Evolutionary conservation across 1,284 basidiomycete genomes (phyloP), one percentile per base, ranked within the genome.

Genomic region (Ceratobasidium sp.): DNA sequence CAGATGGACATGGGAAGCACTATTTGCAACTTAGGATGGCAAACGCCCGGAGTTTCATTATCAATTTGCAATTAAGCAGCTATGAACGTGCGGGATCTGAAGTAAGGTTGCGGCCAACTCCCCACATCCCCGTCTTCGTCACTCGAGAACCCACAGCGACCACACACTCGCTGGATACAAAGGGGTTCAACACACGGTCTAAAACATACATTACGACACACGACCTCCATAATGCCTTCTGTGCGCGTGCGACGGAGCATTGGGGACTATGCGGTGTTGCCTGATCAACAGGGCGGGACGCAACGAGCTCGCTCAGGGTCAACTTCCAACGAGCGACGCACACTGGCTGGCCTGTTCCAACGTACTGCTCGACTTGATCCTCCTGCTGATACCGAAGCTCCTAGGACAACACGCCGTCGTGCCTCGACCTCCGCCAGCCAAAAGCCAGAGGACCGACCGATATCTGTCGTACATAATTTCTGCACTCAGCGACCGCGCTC

Each of bases 201-300:
- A 41, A 41, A n/a, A n/a, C 31, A 41, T 17, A 27, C 8, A 33
- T n/a, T n/a, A 51, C 64, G 24, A 54, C 15, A 69, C 36, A 33
- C 54, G 56, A 60, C 54, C 48, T 33, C 75, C 71, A 76, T 73
- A 44, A 89, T 89, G 88, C 88, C 89, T 44, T 90, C 89, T 59
- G 86, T 91, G 59, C 84, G 88, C 78, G 84, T 91, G 9, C 59
- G 66, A 71, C 60, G 73, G 24, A 72, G 76, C 41, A 59, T 47
- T 31, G 56, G 59, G 31, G 73, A 74, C 17, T 76, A 76, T 53
- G 36, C 73, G 15, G 76, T 72, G 4, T 53, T 76, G 17, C 76
- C 66, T 29, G 76, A 76, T 31, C 53, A 44, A 4, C 67, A 41
- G 85, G 83, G 79, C 82, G 85, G 33, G 84, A 84, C 72, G 74